phyloP scores from a whole-genome alignment of 345 rosid genomes.

The Syzygium oleosum region DNA sequence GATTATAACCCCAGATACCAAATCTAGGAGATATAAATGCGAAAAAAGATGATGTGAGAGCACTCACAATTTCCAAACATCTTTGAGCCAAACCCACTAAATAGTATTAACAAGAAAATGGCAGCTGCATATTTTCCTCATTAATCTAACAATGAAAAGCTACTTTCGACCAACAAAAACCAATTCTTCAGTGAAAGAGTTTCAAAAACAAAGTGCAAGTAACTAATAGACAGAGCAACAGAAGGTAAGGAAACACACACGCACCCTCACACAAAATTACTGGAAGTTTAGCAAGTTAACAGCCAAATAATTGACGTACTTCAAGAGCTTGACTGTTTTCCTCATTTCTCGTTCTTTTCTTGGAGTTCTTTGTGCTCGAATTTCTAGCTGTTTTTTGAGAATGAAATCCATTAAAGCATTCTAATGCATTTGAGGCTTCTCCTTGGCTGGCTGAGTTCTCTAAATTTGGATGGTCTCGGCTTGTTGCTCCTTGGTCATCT shows the following conservation, averaged over 20 bases:
- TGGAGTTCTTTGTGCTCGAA: constrained; percentile 1
- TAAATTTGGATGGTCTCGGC: not conserved
- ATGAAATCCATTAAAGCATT: constrained; percentile 1
- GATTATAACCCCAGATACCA: not conserved
- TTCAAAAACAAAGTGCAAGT: not conserved
- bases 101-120: not conserved
- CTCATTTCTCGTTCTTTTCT: constrained; percentile 17
- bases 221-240: not conserved
- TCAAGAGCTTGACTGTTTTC: constrained; percentile 2
- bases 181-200: not conserved
- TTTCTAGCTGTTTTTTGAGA: not conserved
- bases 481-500: not conserved
- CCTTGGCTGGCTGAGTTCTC: constrained; percentile 6
- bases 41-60: not conserved
- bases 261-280: not conserved
- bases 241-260: not conserved
- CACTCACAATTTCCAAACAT: not conserved
- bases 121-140: not conserved
- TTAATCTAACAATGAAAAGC: not conserved
- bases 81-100: not conserved
- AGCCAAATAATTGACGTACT: constrained; percentile 9
- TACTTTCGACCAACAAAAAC: not conserved
- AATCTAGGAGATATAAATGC: not conserved
- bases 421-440: constrained; percentile 10
- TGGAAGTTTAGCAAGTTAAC: not conserved